These are phyloP conservation scores for Podila clonocystis DNA, from an alignment of 192 early-diverging fungal genomes.

Conservation along the genomic window DNA sequence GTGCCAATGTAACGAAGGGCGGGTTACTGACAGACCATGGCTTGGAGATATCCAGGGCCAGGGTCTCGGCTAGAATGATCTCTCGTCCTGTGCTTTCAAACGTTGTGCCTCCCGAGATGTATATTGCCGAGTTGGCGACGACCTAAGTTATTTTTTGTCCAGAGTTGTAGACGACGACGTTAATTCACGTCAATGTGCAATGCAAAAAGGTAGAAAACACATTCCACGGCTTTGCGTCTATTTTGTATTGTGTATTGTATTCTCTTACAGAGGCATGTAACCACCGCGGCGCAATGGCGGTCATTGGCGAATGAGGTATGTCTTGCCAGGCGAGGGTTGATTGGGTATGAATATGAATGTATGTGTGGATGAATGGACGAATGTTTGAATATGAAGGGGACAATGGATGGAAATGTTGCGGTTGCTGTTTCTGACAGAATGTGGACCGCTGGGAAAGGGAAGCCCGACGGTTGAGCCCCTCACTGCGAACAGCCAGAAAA, in stretches of 20 bases:
- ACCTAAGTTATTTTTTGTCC: background rate
- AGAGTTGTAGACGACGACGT: no score
- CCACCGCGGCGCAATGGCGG: constrained; percentile 25
- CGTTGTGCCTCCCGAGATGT: constrained; percentile 34
- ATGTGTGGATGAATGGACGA: background rate
- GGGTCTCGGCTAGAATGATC: constrained; percentile 18
- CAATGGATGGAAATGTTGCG: background rate
- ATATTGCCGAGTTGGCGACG: constrained; percentile 15
- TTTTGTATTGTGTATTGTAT: background rate
- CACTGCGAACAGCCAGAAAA: no score
- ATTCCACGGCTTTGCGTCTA: background rate
- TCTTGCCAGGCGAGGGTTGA: background rate
- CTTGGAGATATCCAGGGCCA: constrained; percentile 23
- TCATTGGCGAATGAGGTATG: constrained; percentile 9
- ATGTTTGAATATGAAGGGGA: background rate
- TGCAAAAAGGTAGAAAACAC: no score
- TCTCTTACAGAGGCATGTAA: constrained; percentile 41
- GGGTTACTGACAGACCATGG: constrained; percentile 30
- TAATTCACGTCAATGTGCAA: background rate
- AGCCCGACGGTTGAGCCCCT: no score
- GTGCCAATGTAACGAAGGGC: background rate
- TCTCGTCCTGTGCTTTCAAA: constrained; percentile 9
- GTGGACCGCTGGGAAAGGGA: no score
- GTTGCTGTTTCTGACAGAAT: no score
- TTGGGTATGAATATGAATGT: background rate